Evolutionary conservation across 768 basidiomycete genomes (phyloP).

Genomic region (Hypsizygus marmoreus): DNA sequence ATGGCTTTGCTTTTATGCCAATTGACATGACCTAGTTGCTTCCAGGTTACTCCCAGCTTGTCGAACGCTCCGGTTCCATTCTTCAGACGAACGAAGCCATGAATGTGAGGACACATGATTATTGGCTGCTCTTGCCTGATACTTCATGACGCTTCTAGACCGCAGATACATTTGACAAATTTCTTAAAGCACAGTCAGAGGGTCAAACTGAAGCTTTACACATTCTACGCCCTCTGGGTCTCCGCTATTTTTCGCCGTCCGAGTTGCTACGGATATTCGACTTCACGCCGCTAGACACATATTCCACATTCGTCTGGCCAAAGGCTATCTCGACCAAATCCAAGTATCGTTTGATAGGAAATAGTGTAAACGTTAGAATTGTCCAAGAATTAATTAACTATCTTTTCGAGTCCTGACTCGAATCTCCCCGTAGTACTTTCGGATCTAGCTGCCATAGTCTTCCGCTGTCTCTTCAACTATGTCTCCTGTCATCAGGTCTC

Average conservation of each 20-base stretch:
- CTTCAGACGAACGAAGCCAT: constrained; percentile 69
- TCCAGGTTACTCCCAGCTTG: constrained; percentile 72
- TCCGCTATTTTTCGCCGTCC: constrained; percentile 75
- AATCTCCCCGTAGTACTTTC: no score
- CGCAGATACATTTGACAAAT: constrained; percentile 54
- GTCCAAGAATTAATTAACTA: constrained; percentile 63
- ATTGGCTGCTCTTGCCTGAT: not conserved
- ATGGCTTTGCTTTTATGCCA: constrained; percentile 2
- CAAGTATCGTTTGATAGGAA: constrained; percentile 77
- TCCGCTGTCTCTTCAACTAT: no score
- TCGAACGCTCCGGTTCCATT: constrained; percentile 78
- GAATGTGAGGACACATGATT: constrained; percentile 46
- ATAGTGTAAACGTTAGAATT: constrained; percentile 80
- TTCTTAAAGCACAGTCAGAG: constrained; percentile 45
- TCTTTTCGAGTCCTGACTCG: constrained; percentile 39
- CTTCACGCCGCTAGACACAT: constrained; percentile 39
- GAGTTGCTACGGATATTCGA: constrained; percentile 73
- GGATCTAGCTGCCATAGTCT: no score
- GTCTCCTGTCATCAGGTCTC: no score
- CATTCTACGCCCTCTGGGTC: constrained; percentile 56
- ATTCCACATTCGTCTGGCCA: constrained; percentile 62
- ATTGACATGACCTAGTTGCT: not conserved
- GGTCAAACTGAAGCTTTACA: constrained; percentile 47
- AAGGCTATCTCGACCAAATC: constrained; percentile 59
- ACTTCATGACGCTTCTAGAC: constrained; percentile 46